These are phyloP conservation scores for Colletotrichum agaves DNA, from an alignment of 2,329 filamentous ascomycete species.

Conservation along the genomic window DNA sequence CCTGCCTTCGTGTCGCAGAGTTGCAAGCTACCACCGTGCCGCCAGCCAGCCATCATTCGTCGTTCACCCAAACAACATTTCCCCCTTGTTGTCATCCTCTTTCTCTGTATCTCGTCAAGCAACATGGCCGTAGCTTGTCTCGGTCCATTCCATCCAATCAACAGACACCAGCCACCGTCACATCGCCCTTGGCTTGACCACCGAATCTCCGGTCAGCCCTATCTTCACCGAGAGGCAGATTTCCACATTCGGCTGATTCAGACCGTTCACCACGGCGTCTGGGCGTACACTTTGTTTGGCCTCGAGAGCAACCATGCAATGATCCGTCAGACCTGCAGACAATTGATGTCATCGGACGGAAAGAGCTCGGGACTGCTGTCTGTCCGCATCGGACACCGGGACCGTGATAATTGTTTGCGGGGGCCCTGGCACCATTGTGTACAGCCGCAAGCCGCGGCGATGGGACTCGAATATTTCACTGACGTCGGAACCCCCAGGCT, in stretches of 20 bases:
- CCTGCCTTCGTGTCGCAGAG: not conserved
- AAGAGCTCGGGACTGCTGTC: not conserved
- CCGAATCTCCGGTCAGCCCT: slow-evolving; percentile 3
- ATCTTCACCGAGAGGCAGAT: slow-evolving; percentile 25
- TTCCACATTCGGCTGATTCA: slow-evolving; percentile 20
- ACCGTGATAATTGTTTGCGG: not conserved
- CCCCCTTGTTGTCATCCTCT: not conserved
- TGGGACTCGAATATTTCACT: slow-evolving; percentile 12
- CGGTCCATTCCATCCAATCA: not conserved
- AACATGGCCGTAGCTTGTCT: not conserved
- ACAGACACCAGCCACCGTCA: slow-evolving; percentile 9
- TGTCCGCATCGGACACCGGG: slow-evolving; percentile 8
- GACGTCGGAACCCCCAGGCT: slow-evolving; percentile 6
- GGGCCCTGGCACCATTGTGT: slow-evolving; percentile 19
- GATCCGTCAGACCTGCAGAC: slow-evolving; percentile 13
- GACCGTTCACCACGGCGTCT: not conserved
- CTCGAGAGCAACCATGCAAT: slow-evolving; percentile 10
- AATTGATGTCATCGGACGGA: slow-evolving; percentile 34
- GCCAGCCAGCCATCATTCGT: not conserved
- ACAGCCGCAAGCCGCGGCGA: slow-evolving; percentile 32
- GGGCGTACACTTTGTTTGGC: not conserved
- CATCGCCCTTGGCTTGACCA: not conserved
- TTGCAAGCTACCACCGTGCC: not conserved
- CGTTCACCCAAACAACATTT: not conserved
- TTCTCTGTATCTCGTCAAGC: not conserved